Evolutionary conservation across 768 basidiomycete genomes (phyloP).

Genomic region (Lactifluus piperatus): DNA sequence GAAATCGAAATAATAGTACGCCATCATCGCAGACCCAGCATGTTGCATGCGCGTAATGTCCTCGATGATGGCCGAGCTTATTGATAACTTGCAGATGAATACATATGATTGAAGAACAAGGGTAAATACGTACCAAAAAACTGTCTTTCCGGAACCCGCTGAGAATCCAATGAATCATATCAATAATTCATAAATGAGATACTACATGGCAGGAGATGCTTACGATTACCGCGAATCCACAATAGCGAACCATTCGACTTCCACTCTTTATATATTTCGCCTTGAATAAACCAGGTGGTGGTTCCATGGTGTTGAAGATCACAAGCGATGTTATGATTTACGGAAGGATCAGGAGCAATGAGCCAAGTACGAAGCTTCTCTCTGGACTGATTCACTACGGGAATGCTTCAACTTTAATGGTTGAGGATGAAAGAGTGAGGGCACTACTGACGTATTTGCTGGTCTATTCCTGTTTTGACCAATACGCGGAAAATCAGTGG

Average conservation of each 20-base stretch:
- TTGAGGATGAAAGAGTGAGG: too few species aligned
- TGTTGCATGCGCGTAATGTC: neutral
- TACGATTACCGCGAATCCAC: conserved; percentile 9
- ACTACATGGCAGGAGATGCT: neutral
- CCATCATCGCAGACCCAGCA: neutral
- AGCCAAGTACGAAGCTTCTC: neutral
- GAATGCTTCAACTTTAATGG: neutral
- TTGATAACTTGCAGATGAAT: neutral
- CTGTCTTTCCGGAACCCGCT: conserved; percentile 1
- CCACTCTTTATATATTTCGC: neutral
- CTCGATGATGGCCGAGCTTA: neutral
- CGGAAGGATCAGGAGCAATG: neutral
- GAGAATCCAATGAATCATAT: neutral
- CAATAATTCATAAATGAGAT: neutral
- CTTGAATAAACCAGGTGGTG: neutral
- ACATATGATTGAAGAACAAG: neutral
- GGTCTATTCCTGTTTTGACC: neutral
- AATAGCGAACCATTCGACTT: neutral
- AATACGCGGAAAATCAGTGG: neutral
- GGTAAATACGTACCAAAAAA: neutral
- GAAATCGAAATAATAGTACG: neutral
- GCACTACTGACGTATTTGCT: neutral
- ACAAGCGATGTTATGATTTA: neutral
- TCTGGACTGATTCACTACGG: neutral
- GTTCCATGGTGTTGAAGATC: neutral